Conservation (phyloP, 345 rosid species). For the Punica granatum region DNA sequence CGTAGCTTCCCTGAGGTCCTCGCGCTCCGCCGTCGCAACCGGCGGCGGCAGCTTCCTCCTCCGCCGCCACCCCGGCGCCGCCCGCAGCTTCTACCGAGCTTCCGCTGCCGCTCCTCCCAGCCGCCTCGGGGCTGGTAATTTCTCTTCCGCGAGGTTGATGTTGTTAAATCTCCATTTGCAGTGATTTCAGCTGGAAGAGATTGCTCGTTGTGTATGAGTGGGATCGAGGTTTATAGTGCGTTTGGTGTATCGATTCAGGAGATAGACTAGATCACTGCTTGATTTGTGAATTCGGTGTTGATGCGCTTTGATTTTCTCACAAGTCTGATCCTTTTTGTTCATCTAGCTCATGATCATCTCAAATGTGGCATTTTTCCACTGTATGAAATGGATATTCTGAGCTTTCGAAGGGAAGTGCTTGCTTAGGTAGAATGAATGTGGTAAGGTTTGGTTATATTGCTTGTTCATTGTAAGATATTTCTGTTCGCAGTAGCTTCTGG, state of each 20-base stretch:
- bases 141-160: constrained; percentile 6
- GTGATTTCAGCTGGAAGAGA: not conserved
- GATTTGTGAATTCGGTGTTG: not conserved
- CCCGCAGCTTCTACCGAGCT: constrained; percentile 14
- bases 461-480: not conserved
- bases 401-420: not conserved
- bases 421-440: not conserved
- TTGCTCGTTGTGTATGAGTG: not conserved
- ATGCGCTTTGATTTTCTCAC: not conserved
- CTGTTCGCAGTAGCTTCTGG: not conserved
- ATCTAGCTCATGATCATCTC: not conserved
- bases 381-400: not conserved
- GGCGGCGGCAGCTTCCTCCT: constrained; percentile 13
- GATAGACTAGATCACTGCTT: not conserved
- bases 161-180: constrained; percentile 3
- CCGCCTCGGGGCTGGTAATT: not conserved
- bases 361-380: not conserved
- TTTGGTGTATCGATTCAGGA: not conserved
- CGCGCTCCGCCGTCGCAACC: constrained; percentile 11
- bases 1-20: constrained; percentile 19
- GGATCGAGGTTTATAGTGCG: not conserved
- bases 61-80: constrained; percentile 14
- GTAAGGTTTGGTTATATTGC: not conserved
- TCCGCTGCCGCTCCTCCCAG: constrained; percentile 4
- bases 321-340: not conserved